Percentiles rank a stretch among this genome's conserved stretches.
Evolutionary conservation across 768 basidiomycete species (phyloP).

Genomic region (Suillus luteus): DNA sequence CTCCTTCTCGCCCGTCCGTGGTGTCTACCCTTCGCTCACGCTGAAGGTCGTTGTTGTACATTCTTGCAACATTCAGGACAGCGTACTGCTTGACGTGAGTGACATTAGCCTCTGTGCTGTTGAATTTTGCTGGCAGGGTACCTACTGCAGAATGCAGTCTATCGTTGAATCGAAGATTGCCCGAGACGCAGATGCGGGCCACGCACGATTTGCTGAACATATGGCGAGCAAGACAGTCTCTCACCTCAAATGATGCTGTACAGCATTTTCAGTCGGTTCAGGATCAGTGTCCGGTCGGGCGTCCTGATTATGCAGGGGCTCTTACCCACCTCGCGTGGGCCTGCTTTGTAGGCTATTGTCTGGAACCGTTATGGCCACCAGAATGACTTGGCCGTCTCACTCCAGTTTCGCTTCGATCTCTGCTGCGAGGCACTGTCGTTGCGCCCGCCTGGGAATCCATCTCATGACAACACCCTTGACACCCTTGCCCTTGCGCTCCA

Average conservation of each 20-base stretch:
- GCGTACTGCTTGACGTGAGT: not conserved
- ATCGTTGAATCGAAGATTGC: not conserved
- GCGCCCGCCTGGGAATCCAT: not conserved
- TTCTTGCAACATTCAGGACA: not conserved
- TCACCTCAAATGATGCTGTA: not conserved
- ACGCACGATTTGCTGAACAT: not conserved
- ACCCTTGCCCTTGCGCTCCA: not conserved
- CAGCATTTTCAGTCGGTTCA: not conserved
- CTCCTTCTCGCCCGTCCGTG: not conserved
- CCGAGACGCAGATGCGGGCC: not conserved
- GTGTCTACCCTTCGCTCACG: not conserved
- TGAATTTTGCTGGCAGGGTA: not conserved
- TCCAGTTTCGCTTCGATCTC: not conserved
- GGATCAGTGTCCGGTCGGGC: not conserved
- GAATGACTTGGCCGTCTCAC: not conserved
- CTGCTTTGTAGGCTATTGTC: not conserved
- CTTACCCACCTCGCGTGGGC: not conserved
- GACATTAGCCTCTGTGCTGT: not conserved
- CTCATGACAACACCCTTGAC: not conserved
- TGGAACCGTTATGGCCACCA: not conserved
- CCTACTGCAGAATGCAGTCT: not conserved
- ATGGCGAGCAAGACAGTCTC: not conserved
- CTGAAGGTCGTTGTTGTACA: not conserved
- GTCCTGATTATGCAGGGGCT: not conserved
- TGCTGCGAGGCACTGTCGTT: not conserved